A percentile compares a stretch with the other conserved stretches of the same genome.
These are phyloP conservation scores for Stereocaulon alpinum DNA, from an alignment of 495 filamentous ascomycete species.

Conservation along the genomic window DNA sequence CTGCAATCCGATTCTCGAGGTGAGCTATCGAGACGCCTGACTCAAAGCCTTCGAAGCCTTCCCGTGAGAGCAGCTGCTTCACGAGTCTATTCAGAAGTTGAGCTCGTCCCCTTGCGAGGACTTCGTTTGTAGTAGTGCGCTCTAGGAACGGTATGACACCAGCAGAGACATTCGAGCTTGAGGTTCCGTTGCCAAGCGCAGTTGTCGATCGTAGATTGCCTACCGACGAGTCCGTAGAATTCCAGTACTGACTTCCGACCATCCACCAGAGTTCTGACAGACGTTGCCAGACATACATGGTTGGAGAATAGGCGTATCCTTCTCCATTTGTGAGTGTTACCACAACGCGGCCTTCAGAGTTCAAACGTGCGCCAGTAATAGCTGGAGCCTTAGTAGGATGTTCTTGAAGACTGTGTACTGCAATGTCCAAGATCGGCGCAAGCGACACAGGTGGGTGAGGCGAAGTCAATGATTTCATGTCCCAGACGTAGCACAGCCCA, in stretches of 20 bases:
- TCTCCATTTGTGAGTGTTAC: conserved; percentile 86
- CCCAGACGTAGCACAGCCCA: conserved; percentile 89
- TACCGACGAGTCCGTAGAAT: conserved; percentile 77
- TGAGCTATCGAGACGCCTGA: conserved; percentile 86
- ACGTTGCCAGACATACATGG: conserved; percentile 87
- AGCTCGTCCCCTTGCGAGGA: conserved; percentile 80
- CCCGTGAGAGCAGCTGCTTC: conserved; percentile 69
- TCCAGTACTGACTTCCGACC: conserved; percentile 96
- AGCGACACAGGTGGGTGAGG: conserved; percentile 86
- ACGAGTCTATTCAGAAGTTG: conserved; percentile 82
- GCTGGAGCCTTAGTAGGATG: conserved; percentile 65
- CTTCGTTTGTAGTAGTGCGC: conserved; percentile 86
- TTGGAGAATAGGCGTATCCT: conserved; percentile 74
- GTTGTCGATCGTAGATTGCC: conserved; percentile 65
- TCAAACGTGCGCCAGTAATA: conserved; percentile 81
- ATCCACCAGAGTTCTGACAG: conserved; percentile 97
- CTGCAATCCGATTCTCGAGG: conserved; percentile 88
- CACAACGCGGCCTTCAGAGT: conserved; percentile 71
- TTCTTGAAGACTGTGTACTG: conserved; percentile 55
- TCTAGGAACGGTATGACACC: conserved; percentile 90
- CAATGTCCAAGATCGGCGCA: conserved; percentile 81
- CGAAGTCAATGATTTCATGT: conserved; percentile 71
- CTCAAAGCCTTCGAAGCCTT: conserved; percentile 89
- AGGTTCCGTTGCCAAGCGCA: conserved; percentile 39
- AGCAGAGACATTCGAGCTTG: conserved; percentile 61